Evolutionary conservation across 1,284 basidiomycete genomes (phyloP).

Genomic region (Nidula niveotomentosa): DNA sequence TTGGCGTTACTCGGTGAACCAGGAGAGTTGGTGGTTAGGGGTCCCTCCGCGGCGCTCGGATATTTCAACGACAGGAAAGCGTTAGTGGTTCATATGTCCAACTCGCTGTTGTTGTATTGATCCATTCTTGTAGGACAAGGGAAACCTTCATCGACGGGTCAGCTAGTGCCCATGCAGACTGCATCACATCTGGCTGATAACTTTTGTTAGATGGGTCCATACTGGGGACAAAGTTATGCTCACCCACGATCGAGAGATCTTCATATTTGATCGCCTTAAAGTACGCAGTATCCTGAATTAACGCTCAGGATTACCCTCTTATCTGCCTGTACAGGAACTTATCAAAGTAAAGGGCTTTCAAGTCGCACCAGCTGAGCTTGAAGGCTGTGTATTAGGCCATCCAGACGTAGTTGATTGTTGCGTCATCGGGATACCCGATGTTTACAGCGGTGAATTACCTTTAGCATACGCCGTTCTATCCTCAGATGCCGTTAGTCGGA

Average conservation of each 20-base stretch:
- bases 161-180: background rate
- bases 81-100: constrained; percentile 34
- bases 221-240: constrained; percentile 65
- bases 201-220: constrained; percentile 49
- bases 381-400: constrained; percentile 65
- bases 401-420: constrained; percentile 66
- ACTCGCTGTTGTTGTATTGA: background rate
- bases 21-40: constrained; percentile 57
- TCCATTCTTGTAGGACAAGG: constrained; percentile 27
- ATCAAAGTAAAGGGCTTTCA: constrained; percentile 60
- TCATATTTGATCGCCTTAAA: constrained; percentile 65
- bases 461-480: constrained; percentile 55
- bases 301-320: no score
- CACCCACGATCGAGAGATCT: constrained; percentile 50
- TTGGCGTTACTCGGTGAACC: constrained; percentile 48
- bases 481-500: constrained; percentile 29
- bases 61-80: constrained; percentile 56
- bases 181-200: background rate
- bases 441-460: constrained; percentile 65
- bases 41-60: constrained; percentile 49
- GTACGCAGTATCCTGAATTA: constrained; percentile 22
- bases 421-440: constrained; percentile 71
- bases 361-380: constrained; percentile 62
- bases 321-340: constrained; percentile 33
- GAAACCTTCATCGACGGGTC: constrained; percentile 46